Conservation (phyloP, 1,139 yeast species). For the Suhomyces bolitotheri region DNA sequence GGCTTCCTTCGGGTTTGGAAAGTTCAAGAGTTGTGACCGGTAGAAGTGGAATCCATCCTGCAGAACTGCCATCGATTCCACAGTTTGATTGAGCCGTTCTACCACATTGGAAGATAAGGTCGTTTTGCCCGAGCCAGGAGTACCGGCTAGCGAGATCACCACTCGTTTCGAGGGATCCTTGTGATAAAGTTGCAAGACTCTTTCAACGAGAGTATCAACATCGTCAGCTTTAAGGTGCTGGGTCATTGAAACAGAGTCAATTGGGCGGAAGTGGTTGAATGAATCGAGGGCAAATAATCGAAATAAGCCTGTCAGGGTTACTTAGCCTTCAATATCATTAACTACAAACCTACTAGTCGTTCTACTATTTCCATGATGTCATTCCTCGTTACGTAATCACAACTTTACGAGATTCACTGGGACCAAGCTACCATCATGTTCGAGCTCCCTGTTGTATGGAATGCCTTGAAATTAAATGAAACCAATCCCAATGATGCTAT, state of each 20-base stretch:
- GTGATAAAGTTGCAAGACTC: constrained; percentile 8
- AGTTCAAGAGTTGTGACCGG: constrained; percentile 49
- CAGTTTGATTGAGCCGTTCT: constrained; percentile 16
- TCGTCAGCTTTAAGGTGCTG: constrained; percentile 1
- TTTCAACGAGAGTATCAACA: constrained; percentile 9
- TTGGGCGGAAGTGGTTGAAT: not conserved
- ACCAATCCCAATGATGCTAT: not conserved
- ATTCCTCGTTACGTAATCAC: not conserved
- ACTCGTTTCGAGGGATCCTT: not conserved
- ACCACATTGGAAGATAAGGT: constrained; percentile 21
- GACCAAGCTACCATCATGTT: not conserved
- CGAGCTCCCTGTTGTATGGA: constrained; percentile 2
- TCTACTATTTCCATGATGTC: no score
- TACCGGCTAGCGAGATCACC: constrained; percentile 21
- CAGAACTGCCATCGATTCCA: constrained; percentile 34
- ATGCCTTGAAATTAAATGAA: not conserved
- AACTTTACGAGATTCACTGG: not conserved
- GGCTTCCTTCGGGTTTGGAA: constrained; percentile 59
- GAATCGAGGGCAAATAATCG: no score
- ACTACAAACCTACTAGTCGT: no score
- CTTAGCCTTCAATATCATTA: no score
- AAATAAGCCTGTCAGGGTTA: no score
- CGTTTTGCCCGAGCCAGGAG: constrained; percentile 30
- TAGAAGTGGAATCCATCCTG: constrained; percentile 87
- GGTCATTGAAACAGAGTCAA: not conserved